These are phyloP conservation scores for Solanum etuberosum DNA, from an alignment of 257 asterid species.

Conservation along the genomic window DNA sequence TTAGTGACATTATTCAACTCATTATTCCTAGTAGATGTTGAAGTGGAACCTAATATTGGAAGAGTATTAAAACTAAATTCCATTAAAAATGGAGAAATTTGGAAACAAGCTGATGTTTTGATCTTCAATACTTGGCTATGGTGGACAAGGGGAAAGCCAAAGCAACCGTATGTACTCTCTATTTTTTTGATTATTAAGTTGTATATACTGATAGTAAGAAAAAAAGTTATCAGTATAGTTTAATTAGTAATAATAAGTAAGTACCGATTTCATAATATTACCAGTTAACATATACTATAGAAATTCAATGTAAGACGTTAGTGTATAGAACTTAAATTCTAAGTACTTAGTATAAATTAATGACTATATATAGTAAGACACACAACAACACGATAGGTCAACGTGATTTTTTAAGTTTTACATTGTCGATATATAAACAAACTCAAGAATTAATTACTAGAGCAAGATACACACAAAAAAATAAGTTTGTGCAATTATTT, in stretches of 20 bases:
- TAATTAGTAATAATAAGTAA: no score
- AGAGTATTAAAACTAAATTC: slow-evolving; percentile 40
- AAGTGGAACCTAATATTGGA: slow-evolving; percentile 11
- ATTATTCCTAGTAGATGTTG: slow-evolving; percentile 44
- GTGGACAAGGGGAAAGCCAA: slow-evolving; percentile 47
- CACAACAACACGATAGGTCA: background rate
- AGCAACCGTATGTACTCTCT: slow-evolving; percentile 39
- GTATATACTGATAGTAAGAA: background rate
- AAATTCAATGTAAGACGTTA: no score
- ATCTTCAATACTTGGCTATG: slow-evolving; percentile 73
- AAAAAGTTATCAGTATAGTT: background rate
- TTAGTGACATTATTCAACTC: slow-evolving; percentile 17
- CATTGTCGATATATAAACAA: background rate
- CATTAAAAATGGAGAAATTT: slow-evolving; percentile 24
- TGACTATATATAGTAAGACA: background rate
- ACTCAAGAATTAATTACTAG: background rate
- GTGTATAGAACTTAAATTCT: background rate
- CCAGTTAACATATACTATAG: background rate
- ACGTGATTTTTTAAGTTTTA: no score
- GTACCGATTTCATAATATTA: background rate
- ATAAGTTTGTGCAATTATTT: background rate
- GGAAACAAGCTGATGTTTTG: slow-evolving; percentile 44
- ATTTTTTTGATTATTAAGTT: background rate
- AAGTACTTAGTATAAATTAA: no score
- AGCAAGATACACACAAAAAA: background rate